Base-by-base conservation (phyloP, 257 asterid species). In the Fraxinus americana region DNA sequence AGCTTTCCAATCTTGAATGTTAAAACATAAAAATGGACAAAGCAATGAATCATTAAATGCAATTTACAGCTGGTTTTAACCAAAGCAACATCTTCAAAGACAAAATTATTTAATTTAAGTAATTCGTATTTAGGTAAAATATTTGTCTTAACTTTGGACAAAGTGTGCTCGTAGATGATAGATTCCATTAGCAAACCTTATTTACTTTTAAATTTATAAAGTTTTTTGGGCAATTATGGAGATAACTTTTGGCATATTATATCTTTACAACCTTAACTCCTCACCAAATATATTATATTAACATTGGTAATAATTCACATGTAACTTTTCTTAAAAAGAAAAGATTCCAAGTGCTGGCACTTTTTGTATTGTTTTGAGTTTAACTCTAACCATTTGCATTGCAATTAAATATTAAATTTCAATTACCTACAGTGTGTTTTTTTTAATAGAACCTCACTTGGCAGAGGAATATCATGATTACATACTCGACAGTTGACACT, bases 211-310 rank as follows among this genome's bases (percentile, higher is more conserved):
- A 3, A 23, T 63, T 23, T 25, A 63, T 9, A 23, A 12, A 11
- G 69, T 27, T 23, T 27, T 63, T 63, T 9, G 69, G 19, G 17
- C 70, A 81, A 78, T 78, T 72, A 75, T 72, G 77, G 75, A 54
- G 75, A 75, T 68, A 19, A 48, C 80, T 63, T 78, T 81, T 45
- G 59, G 48, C 66, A 72, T 75, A 75, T 75, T 39, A 72, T 52
- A 52, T 30, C 72, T 71, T 38, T 39, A 45, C 75, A 30, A 35
- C 77, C 4, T 48, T 71, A 41, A 71, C 8, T 10, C 52, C n/a
- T 39, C 75, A 71, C 29, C 35, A 19, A 21, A 25, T 71, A 32
- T 11, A 21, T 19, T 38, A 61, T 61, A 21, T 61, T 10, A 61
- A 10, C 17, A 63, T 23, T 63, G 17, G 36, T 63, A 48, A 72